Base-by-base conservation (phyloP, 169 alveolate genomes). In the Haemoproteus tartakovskyi region DNA sequence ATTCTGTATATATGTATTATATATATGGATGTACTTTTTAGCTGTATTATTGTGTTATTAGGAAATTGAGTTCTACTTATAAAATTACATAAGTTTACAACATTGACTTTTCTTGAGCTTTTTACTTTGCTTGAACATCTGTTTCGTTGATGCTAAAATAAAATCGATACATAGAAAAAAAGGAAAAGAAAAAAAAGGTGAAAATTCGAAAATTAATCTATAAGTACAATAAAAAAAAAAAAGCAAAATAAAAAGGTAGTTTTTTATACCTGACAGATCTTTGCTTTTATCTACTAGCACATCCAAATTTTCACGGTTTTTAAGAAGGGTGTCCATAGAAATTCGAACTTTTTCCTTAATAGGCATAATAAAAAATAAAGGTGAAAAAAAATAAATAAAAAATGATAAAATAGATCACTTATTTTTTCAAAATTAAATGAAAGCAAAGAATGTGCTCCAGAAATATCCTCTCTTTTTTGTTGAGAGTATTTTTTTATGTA, bases 211-310 rank as follows among this genome's bases (percentile, higher is more conserved):
- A 33, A 33, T 6, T 5, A 9, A 33, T 33, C 5, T 33, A 33
- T 33, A 33, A 33, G 9, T 6, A 33, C 5, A 33, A 33, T 33
- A 33, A 6, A 33, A 6, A 33, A 33, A 33, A 33, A 9, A 9
- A 9, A 33, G 14, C 9, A 33, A 33, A 33, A 33, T 6, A 33
- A 33, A 33, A 33, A 33, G 9, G 9, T 9, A 33, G 14, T 33
- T 33, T 9, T 33, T 33, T 33, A 33, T 70, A 70, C 84, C 45
- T 52, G 84, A 70, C 30, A 70, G 74, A 45, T 70, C 84, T 33
- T 70, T 70, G 78, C 84, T 70, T 54, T 70, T 70, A 45, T 70
- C 84, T 36, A 70, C 84, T 18, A 70, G 78, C 24, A 70, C 84
- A 51, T 70, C 84, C 46, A 70, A 56, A 45, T 70, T 70, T n/a